phyloP scores from a whole-genome alignment of 257 asterid species.

The Solanum virginianum region DNA sequence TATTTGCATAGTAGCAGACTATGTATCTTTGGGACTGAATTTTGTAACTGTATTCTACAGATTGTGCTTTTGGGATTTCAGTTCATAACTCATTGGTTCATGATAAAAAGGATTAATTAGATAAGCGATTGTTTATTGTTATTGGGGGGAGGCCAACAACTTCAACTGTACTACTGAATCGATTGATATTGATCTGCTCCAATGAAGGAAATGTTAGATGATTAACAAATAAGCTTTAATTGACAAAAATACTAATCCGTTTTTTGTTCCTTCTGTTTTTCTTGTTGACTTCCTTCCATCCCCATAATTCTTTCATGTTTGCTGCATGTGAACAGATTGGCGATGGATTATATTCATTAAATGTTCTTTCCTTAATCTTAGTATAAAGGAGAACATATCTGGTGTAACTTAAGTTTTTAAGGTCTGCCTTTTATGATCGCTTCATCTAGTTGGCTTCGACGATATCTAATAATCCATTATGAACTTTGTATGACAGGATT shows the following conservation, averaged over 20 bases:
- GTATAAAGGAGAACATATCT: not conserved
- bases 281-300: not conserved
- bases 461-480: not conserved
- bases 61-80: not conserved
- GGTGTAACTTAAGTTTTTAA: not conserved
- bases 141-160: not conserved
- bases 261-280: not conserved
- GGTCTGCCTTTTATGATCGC: not conserved
- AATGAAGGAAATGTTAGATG: not conserved
- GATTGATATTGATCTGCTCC: not conserved
- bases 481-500: slow-evolving; percentile 41
- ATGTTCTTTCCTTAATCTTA: not conserved
- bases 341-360: not conserved
- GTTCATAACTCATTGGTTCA: not conserved
- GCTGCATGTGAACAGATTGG: not conserved
- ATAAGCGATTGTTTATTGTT: not conserved
- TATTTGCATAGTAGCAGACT: not conserved
- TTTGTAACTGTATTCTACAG: not conserved
- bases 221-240: not conserved
- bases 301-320: not conserved
- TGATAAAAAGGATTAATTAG: not conserved
- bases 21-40: not conserved
- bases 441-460: not conserved
- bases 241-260: not conserved
- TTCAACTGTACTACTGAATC: not conserved